Percentiles rank a stretch among this genome's conserved stretches.
Evolutionary conservation across 2,329 filamentous ascomycete species (phyloP).

Genomic region (Calonectria leucothoes): DNA sequence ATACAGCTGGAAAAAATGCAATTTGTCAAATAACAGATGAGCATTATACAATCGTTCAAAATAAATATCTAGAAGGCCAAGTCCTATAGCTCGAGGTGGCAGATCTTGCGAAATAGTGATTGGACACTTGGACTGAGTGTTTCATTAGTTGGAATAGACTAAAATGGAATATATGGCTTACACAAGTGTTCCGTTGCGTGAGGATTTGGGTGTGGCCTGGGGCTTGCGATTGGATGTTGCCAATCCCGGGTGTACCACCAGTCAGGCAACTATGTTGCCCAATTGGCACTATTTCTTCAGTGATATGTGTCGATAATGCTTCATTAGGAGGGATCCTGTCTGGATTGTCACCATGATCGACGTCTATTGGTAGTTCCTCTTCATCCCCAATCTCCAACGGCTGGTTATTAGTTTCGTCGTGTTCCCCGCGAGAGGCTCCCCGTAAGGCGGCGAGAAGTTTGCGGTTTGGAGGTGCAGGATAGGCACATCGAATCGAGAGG

Average conservation of each 20-base stretch:
- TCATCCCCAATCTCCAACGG: not conserved
- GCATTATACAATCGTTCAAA: not conserved
- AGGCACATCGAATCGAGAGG: not conserved
- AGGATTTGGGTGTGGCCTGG: not conserved
- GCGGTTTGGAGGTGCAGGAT: not conserved
- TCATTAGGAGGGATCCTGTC: no score
- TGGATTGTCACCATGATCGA: not conserved
- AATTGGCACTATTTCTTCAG: not conserved
- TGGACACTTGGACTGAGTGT: not conserved
- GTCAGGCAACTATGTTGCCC: not conserved
- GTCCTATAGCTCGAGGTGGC: not conserved
- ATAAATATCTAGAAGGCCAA: not conserved
- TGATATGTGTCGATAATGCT: no score
- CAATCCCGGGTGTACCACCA: not conserved
- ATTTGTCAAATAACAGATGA: not conserved
- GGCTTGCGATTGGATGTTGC: not conserved
- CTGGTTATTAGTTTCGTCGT: not conserved
- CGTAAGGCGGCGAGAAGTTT: not conserved
- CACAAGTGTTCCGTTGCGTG: not conserved
- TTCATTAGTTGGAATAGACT: not conserved
- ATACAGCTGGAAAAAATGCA: not conserved
- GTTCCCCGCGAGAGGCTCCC: not conserved
- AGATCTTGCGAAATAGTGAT: not conserved
- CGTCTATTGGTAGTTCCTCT: not conserved
- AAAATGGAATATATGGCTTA: not conserved